Conservation (phyloP, 108 stramenopile species). For the Nitzschia sp. region DNA sequence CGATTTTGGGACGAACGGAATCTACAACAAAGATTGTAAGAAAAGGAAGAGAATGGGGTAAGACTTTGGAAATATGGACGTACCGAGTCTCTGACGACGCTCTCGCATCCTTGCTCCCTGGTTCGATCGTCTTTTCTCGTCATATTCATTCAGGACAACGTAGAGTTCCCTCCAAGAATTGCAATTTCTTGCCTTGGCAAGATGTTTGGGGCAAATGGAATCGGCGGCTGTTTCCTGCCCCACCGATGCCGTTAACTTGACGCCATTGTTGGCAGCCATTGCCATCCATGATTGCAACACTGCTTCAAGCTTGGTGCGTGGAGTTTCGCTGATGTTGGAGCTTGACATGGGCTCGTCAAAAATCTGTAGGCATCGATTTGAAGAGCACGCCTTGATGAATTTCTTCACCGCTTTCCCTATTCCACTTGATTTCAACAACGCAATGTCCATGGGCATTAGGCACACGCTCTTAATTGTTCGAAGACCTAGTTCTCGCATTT, state of each 20-base stretch:
- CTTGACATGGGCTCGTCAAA: slow-evolving; percentile 25
- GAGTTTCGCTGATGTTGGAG: slow-evolving; percentile 26
- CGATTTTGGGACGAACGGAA: slow-evolving; percentile 57
- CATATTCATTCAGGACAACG: slow-evolving; percentile 32
- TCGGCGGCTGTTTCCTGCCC: neutral
- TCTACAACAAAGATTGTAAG: too few relatives aligned
- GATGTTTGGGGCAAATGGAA: neutral
- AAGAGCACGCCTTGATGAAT: slow-evolving; percentile 33
- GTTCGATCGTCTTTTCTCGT: slow-evolving; percentile 28
- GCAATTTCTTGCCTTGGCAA: slow-evolving; percentile 36
- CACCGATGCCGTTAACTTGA: slow-evolving; percentile 7
- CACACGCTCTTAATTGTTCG: slow-evolving; percentile 22
- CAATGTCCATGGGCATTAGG: slow-evolving; percentile 44
- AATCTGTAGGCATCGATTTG: neutral
- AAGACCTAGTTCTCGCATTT: neutral
- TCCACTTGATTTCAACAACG: slow-evolving; percentile 40
- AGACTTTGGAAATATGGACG: too few relatives aligned
- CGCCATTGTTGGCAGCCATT: slow-evolving; percentile 41
- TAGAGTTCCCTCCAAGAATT: slow-evolving; percentile 53
- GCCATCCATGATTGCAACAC: slow-evolving; percentile 48
- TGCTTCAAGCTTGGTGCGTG: slow-evolving; percentile 23
- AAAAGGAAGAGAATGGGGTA: too few relatives aligned
- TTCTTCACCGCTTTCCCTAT: slow-evolving; percentile 50
- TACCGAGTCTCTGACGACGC: slow-evolving; percentile 38
- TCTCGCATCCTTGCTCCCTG: slow-evolving; percentile 59